Evolutionary conservation across 306 rosid genomes (phyloP), one percentile per base, ranked within the genome.

Genomic region (Pterocarpus macrocarpus): DNA sequence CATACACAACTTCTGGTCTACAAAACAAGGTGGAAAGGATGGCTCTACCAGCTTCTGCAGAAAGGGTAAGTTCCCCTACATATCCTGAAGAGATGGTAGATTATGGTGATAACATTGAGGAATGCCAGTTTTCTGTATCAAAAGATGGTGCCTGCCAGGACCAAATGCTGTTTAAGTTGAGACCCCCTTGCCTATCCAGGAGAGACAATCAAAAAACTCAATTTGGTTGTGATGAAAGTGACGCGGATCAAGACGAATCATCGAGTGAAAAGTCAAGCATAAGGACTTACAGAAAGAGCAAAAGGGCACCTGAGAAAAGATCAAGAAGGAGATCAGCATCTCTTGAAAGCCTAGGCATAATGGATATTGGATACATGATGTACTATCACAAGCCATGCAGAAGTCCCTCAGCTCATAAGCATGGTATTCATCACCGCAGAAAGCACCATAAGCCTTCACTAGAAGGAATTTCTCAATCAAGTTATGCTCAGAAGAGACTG

Each of bases 71-170:
- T 74, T 67, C 47, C 22, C 81, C 82, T 67, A 77, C 71, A 17
- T 69, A 78, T 69, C 41, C 77, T 8, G 77, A 72, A 71, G 90
- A 89, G 68, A 69, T 64, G 22, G 45, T 79, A 44, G 84, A 89
- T 45, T 84, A 79, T 84, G 81, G 75, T 35, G 91, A 91, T 65
- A 92, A 88, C 82, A 86, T 89, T 30, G 89, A 88, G 78, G 92
- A 90, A 80, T 77, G 58, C 55, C 86, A 64, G 56, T 76, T 88
- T 79, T 61, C 88, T 36, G 75, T 50, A 30, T 38, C 69, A 61
- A 82, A 76, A 76, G 80, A 85, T 22, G 87, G 61, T 64, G 72
- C 84, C 35, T 71, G 13, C 70, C 88, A 82, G 38, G 89, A 92
- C 71, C 89, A 91, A 83, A 88, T 89, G 52, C 79, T 88, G 17